phyloP scores from a whole-genome alignment of 106 monocot species.

The Ottelia alismoides region DNA sequence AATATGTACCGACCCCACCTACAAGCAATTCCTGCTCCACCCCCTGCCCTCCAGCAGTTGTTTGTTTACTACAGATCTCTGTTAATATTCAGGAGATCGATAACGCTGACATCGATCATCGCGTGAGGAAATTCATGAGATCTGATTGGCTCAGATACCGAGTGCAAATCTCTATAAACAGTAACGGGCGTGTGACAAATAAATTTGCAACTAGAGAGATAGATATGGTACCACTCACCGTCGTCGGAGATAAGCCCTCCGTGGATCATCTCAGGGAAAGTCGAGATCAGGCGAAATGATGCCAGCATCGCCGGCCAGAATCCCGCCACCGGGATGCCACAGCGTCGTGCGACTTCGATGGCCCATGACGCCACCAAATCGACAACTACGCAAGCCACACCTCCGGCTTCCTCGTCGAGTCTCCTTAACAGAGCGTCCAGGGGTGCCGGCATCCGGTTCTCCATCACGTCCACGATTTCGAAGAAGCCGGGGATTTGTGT shows the following conservation, averaged over 20 bases:
- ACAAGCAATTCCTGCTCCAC: no score
- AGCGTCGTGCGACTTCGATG: slow-evolving; percentile 27
- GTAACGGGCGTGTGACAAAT: no score
- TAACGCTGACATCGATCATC: no score
- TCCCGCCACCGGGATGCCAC: slow-evolving; percentile 29
- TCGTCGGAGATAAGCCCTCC: slow-evolving; percentile 37
- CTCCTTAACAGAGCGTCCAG: slow-evolving; percentile 21
- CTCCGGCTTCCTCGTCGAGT: slow-evolving; percentile 18
- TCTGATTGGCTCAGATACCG: no score
- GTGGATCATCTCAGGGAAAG: slow-evolving; percentile 44
- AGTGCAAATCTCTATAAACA: no score
- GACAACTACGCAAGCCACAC: slow-evolving; percentile 33
- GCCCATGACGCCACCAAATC: slow-evolving; percentile 80
- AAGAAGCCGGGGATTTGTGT: slow-evolving; percentile 24
- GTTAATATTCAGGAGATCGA: no score
- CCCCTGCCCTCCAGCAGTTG: no score
- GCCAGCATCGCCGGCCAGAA: slow-evolving; percentile 82
- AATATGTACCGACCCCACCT: no score
- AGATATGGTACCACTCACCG: no score
- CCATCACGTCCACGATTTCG: slow-evolving; percentile 37
- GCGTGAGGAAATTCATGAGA: no score
- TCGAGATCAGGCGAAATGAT: slow-evolving; percentile 30
- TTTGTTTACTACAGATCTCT: no score
- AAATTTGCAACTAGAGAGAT: no score
- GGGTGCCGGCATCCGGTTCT: slow-evolving; percentile 30